phyloP scores from a whole-genome alignment of 169 alveolate species.

The Blepharisma undulans region DNA sequence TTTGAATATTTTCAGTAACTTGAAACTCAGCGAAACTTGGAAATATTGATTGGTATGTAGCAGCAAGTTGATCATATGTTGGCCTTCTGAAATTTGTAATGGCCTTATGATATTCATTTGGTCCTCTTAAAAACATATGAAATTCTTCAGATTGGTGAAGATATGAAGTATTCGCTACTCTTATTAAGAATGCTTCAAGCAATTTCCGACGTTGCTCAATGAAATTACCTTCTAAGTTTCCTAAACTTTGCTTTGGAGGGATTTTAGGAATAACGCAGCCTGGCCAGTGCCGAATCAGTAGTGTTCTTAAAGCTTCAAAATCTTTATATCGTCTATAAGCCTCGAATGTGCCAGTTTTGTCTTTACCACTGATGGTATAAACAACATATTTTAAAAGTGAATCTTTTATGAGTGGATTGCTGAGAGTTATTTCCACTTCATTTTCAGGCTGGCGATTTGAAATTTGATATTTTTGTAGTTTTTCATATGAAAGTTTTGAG shows the following conservation, averaged over 20 bases:
- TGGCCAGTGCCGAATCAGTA: constrained; percentile 22
- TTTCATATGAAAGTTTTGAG: neutral
- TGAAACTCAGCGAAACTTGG: neutral
- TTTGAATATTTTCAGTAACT: neutral
- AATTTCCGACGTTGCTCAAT: constrained; percentile 24
- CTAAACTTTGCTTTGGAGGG: constrained; percentile 22
- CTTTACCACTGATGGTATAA: neutral
- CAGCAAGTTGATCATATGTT: neutral
- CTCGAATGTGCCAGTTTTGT: constrained; percentile 6
- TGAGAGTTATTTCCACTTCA: neutral
- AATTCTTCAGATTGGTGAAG: neutral
- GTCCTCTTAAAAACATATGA: constrained; percentile 4
- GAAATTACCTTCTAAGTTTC: constrained; percentile 6
- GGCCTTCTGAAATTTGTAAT: neutral
- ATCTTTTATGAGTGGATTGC: constrained; percentile 14
- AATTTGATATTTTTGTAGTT: neutral
- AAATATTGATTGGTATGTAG: neutral
- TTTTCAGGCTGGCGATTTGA: neutral
- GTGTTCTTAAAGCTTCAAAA: neutral
- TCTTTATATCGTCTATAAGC: constrained; percentile 8
- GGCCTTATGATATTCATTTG: neutral
- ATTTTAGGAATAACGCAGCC: constrained; percentile 20
- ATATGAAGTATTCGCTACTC: neutral
- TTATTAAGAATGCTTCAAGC: neutral
- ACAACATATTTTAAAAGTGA: neutral